Percentiles rank a stretch among this genome's conserved stretches.
Evolutionary conservation across 106 monocot species (phyloP).

Genomic region (Platanthera guangdongensis): DNA sequence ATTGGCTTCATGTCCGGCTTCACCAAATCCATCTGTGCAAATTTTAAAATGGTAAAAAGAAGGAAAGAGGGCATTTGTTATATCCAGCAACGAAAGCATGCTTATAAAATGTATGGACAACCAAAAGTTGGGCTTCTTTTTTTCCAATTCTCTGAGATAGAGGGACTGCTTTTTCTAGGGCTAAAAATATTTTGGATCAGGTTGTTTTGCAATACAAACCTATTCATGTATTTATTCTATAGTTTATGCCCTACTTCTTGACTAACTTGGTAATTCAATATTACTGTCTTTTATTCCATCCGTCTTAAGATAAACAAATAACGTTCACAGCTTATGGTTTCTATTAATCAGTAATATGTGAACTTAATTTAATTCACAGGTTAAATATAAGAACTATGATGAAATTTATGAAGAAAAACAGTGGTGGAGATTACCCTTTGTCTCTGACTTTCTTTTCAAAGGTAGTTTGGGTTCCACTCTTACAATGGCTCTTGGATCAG

Average conservation of each 20-base stretch:
- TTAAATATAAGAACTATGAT: slow-evolving; percentile 69
- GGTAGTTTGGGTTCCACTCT: slow-evolving; percentile 58
- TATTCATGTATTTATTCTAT: neutral
- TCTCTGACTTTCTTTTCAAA: slow-evolving; percentile 72
- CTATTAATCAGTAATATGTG: neutral
- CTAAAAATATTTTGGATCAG: neutral
- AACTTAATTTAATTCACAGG: slow-evolving; percentile 30
- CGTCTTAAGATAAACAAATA: neutral
- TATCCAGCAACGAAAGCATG: too few species aligned
- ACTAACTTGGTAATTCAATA: neutral
- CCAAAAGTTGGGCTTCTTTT: too few species aligned
- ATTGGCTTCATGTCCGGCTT: too few species aligned
- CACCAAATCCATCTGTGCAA: too few species aligned
- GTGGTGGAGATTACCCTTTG: slow-evolving; percentile 84
- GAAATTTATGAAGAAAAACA: slow-evolving; percentile 67
- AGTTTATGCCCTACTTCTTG: neutral
- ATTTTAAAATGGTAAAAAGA: too few species aligned
- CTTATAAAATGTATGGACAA: too few species aligned
- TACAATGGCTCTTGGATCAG: slow-evolving; percentile 60
- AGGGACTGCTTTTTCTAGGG: neutral
- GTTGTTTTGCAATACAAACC: neutral
- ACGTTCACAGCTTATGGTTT: neutral
- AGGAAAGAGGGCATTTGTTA: too few species aligned
- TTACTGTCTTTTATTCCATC: neutral
- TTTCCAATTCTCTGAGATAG: neutral